phyloP scores from a whole-genome alignment of 2,329 filamentous ascomycete species.

The Elsinoe necatrix region DNA sequence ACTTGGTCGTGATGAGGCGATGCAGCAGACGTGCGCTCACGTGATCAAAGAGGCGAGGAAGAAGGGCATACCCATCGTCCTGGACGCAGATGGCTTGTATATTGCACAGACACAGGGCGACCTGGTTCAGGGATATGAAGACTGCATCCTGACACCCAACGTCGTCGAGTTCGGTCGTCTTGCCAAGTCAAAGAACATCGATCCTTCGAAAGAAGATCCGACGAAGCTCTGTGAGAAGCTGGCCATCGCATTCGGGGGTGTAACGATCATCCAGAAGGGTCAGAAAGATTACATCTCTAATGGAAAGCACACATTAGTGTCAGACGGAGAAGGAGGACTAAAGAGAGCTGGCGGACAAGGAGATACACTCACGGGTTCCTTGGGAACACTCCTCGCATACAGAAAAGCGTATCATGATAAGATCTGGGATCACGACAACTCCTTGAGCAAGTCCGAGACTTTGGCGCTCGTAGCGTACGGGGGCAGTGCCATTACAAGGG shows the following conservation, averaged over 20 bases:
- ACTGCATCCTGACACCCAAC: slow-evolving; percentile 88
- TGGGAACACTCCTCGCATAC: slow-evolving; percentile 86
- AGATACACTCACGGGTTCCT: slow-evolving; percentile 63
- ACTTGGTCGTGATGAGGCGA: slow-evolving; percentile 77
- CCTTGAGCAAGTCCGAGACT: slow-evolving; percentile 50
- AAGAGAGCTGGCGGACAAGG: slow-evolving; percentile 54
- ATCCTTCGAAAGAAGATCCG: slow-evolving; percentile 45
- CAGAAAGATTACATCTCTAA: slow-evolving; percentile 73
- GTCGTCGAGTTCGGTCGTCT: slow-evolving; percentile 84
- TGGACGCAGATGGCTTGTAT: slow-evolving; percentile 83
- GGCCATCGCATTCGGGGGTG: slow-evolving; percentile 69
- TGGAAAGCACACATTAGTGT: slow-evolving; percentile 63
- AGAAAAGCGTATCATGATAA: slow-evolving; percentile 75
- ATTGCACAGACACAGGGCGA: slow-evolving; percentile 68
- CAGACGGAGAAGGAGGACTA: slow-evolving; percentile 68
- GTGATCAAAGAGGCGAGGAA: slow-evolving; percentile 73
- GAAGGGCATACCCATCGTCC: slow-evolving; percentile 65
- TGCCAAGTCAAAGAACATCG: slow-evolving; percentile 64
- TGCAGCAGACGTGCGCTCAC: slow-evolving; percentile 74
- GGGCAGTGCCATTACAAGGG: slow-evolving; percentile 78
- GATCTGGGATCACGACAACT: slow-evolving; percentile 59
- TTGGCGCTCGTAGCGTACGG: slow-evolving; percentile 76
- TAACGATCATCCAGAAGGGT: slow-evolving; percentile 89
- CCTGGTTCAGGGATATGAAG: slow-evolving; percentile 68
- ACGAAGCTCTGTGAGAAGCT: slow-evolving; percentile 59